These are phyloP conservation scores for Globisporangium mamillatum DNA, from an alignment of 352 stramenopile species.

Conservation along the genomic window DNA sequence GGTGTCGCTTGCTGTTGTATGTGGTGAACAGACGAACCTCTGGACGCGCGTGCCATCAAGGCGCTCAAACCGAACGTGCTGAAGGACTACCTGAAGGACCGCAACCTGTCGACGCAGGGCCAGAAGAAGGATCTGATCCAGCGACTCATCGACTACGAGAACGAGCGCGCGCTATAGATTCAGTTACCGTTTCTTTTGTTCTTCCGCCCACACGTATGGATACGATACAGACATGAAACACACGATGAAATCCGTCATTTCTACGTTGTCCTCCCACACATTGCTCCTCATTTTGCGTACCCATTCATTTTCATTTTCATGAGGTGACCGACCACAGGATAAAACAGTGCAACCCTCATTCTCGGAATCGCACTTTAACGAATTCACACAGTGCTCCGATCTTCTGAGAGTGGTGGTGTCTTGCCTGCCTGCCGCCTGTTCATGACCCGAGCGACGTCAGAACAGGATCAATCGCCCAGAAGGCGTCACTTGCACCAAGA, in stretches of 20 bases:
- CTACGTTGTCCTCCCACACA: not conserved
- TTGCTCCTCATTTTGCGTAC: not conserved
- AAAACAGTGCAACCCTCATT: not conserved
- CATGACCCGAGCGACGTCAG: not conserved
- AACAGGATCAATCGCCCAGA: slow-evolving; percentile 1
- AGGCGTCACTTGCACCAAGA: not conserved
- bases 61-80: slow-evolving; percentile 81
- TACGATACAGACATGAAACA: not conserved
- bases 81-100: slow-evolving; percentile 89
- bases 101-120: slow-evolving; percentile 76
- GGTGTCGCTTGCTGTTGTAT: not conserved
- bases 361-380: slow-evolving; percentile 1
- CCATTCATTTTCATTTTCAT: not conserved
- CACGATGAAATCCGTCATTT: not conserved
- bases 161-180: slow-evolving; percentile 79
- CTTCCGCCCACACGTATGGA: not conserved
- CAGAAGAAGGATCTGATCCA: slow-evolving; percentile 89
- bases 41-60: slow-evolving; percentile 85
- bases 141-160: slow-evolving; percentile 86
- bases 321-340: not conserved
- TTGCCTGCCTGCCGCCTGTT: not conserved
- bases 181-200: slow-evolving; percentile 7
- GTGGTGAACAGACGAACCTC: slow-evolving; percentile 48
- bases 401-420: not conserved
- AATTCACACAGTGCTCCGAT: not conserved